Percentiles rank a stretch among this genome's conserved stretches.
phyloP scores from a whole-genome alignment of 192 early-diverging fungal species.

The Entomortierella lignicola region DNA sequence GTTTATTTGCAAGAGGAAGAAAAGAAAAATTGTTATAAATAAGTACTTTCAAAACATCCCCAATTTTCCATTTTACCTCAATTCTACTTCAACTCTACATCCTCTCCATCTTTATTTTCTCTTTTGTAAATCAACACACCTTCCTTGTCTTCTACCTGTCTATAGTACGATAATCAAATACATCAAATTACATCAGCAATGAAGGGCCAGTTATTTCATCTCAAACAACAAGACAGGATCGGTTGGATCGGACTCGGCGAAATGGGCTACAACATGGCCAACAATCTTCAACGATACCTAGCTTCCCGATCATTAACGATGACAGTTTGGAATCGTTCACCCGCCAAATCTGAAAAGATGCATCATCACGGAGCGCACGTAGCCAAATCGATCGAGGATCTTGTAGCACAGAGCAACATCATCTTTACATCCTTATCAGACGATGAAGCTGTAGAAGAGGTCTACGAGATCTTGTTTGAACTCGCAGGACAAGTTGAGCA shows the following conservation, averaged over 20 bases:
- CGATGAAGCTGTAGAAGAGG: slow-evolving; percentile 64
- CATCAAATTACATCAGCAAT: neutral
- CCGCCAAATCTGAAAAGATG: slow-evolving; percentile 57
- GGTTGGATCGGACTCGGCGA: slow-evolving; percentile 53
- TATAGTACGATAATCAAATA: too few species aligned
- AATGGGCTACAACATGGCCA: slow-evolving; percentile 63
- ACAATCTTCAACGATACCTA: slow-evolving; percentile 68
- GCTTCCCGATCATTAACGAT: slow-evolving; percentile 49
- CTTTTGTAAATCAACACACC: too few species aligned
- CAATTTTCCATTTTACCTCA: neutral
- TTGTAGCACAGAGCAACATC: slow-evolving; percentile 63
- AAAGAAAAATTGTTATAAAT: too few species aligned
- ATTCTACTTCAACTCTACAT: too few species aligned
- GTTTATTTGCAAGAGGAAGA: too few species aligned
- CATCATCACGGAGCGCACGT: slow-evolving; percentile 57
- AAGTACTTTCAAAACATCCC: too few species aligned
- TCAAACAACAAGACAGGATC: slow-evolving; percentile 48
- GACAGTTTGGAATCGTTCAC: slow-evolving; percentile 74
- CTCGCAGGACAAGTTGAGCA: slow-evolving; percentile 40
- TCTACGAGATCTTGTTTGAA: slow-evolving; percentile 61
- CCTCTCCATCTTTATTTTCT: too few species aligned
- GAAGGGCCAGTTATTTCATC: slow-evolving; percentile 22
- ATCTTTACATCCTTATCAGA: slow-evolving; percentile 72
- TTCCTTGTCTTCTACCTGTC: too few species aligned
- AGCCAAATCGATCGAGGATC: slow-evolving; percentile 53